Conservation (phyloP, 2,329 filamentous ascomycete genomes). For the Alternaria viburni region DNA sequence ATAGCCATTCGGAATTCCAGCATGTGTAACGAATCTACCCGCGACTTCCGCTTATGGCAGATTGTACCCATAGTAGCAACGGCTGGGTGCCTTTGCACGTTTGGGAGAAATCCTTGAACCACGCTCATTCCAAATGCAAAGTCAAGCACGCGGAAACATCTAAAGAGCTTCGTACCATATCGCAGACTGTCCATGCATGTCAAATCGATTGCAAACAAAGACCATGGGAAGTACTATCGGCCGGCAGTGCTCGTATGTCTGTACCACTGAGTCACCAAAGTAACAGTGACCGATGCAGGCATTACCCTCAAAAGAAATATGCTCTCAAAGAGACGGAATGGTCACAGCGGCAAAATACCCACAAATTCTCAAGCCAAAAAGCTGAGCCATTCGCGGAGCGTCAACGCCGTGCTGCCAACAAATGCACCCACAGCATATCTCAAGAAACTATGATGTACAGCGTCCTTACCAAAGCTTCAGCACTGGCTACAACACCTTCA, state of each 20-base stretch:
- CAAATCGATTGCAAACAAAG: neutral
- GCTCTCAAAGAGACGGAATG: neutral
- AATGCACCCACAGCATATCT: neutral
- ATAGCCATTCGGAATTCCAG: neutral
- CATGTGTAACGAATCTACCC: neutral
- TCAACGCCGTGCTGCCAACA: neutral
- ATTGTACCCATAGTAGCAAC: neutral
- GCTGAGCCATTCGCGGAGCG: neutral
- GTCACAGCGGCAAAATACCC: neutral
- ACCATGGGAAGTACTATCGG: neutral
- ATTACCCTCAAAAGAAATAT: neutral
- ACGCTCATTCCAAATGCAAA: neutral
- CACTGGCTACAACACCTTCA: conserved; percentile 1
- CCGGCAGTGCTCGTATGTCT: neutral
- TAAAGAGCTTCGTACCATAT: neutral
- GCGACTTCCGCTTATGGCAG: neutral
- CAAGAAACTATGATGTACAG: neutral
- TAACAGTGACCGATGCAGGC: neutral
- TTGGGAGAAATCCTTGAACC: neutral
- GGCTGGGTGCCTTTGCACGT: neutral
- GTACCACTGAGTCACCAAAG: neutral
- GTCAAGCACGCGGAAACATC: neutral
- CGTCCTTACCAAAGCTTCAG: neutral
- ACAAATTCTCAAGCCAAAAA: neutral
- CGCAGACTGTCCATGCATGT: neutral